Evolutionary conservation across 2,329 filamentous ascomycete genomes (phyloP).

Genomic region (Phoma sp.): DNA sequence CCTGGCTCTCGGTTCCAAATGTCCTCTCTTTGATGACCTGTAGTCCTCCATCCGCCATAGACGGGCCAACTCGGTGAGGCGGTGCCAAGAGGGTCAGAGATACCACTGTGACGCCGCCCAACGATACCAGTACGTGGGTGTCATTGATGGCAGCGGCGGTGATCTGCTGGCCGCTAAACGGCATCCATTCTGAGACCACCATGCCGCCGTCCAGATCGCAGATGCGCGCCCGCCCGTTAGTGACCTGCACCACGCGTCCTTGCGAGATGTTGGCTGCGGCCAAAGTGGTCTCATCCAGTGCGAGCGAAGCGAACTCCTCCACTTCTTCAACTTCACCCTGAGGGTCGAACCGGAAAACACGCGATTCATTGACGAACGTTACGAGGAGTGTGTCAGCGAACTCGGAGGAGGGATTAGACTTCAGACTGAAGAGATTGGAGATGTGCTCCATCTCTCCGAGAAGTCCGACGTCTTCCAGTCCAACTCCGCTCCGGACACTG

Average conservation of each 20-base stretch:
- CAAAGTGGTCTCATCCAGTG: constrained; percentile 73
- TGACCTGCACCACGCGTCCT: constrained; percentile 76
- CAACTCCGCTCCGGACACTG: constrained; percentile 91
- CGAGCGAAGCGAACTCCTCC: constrained; percentile 73
- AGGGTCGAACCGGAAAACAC: constrained; percentile 76
- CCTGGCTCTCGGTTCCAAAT: constrained; percentile 72
- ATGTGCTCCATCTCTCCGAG: constrained; percentile 79
- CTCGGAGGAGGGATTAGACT: constrained; percentile 55
- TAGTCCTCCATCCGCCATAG: constrained; percentile 56
- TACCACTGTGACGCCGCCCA: constrained; percentile 75
- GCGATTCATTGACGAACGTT: constrained; percentile 82
- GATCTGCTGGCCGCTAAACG: constrained; percentile 61
- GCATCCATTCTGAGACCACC: constrained; percentile 64
- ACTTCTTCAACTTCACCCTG: constrained; percentile 86
- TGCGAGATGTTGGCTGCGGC: constrained; percentile 69
- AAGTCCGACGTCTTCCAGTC: constrained; percentile 83
- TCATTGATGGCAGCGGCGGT: constrained; percentile 79
- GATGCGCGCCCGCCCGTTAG: constrained; percentile 66
- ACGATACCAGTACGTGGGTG: constrained; percentile 72
- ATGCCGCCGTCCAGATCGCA: constrained; percentile 64
- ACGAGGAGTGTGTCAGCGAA: constrained; percentile 75
- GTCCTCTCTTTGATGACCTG: constrained; percentile 64
- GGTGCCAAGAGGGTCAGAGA: constrained; percentile 64
- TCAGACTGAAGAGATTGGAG: constrained; percentile 73
- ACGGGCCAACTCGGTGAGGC: constrained; percentile 4